phyloP scores from a whole-genome alignment of 306 rosid genomes.

The Sesbania bispinosa region DNA sequence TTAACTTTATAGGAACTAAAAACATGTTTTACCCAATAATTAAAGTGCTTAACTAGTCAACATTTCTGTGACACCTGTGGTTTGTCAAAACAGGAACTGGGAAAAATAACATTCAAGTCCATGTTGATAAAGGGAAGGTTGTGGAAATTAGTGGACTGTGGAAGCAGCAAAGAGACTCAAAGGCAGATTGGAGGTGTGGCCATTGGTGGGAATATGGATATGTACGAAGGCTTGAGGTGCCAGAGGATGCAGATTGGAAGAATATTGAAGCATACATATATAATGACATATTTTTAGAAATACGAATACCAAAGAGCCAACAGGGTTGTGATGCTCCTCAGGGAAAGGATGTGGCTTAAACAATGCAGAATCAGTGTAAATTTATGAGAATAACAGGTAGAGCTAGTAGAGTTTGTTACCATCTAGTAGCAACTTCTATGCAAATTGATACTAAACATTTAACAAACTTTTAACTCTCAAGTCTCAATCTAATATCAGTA shows the following conservation, averaged over 20 bases:
- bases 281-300: slow-evolving; percentile 59
- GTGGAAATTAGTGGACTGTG: slow-evolving; percentile 84
- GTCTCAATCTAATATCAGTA: slow-evolving; percentile 18
- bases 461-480: slow-evolving; percentile 19
- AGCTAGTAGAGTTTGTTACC: slow-evolving; percentile 28
- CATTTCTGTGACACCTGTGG: slow-evolving; percentile 32
- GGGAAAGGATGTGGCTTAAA: slow-evolving; percentile 35
- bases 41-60: slow-evolving; percentile 27
- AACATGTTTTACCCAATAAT: no score
- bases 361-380: slow-evolving; percentile 34
- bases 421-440: slow-evolving; percentile 27
- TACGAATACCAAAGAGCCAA: slow-evolving; percentile 58
- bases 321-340: slow-evolving; percentile 38
- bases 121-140: slow-evolving; percentile 69
- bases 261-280: slow-evolving; percentile 53
- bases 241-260: slow-evolving; percentile 84
- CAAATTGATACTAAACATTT: slow-evolving; percentile 22
- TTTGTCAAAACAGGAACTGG: slow-evolving; percentile 62
- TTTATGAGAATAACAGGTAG: background rate
- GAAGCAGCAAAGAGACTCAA: slow-evolving; percentile 64
- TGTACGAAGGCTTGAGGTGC: slow-evolving; percentile 91
- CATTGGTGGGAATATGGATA: slow-evolving; percentile 92
- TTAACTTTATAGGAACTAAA: no score
- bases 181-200: slow-evolving; percentile 75
- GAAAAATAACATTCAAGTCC: slow-evolving; percentile 55